These are phyloP conservation scores for Luvunga scandens DNA, from an alignment of 345 rosid genomes.

Conservation along the genomic window DNA sequence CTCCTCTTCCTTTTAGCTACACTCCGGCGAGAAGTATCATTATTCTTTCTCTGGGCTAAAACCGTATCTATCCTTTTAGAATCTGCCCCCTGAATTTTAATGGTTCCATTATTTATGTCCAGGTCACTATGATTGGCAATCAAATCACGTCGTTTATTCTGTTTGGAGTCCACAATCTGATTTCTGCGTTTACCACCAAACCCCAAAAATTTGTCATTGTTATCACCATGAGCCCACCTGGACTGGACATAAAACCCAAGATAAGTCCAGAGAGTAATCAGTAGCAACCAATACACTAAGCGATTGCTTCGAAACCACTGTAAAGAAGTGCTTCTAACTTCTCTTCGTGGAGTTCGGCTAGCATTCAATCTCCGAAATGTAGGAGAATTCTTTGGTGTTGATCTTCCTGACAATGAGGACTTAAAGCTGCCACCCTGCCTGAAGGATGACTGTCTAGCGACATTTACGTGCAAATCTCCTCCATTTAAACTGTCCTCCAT, in stretches of 20 bases:
- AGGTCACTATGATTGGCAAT: conserved; percentile 47
- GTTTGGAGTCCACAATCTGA: conserved; percentile 30
- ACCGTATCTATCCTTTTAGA: conserved; percentile 43
- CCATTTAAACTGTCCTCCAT: conserved; percentile 61
- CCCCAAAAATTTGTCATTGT: conserved; percentile 63
- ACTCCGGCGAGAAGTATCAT: conserved; percentile 29
- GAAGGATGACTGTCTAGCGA: conserved; percentile 44
- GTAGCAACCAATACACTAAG: conserved; percentile 82
- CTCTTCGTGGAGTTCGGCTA: conserved; percentile 81
- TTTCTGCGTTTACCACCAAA: conserved; percentile 54
- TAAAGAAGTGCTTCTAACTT: conserved; percentile 48
- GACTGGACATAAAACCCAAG: conserved; percentile 96
- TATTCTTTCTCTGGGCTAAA: conserved; percentile 51
- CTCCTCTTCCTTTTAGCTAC: conserved; percentile 44
- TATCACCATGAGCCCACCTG: conserved; percentile 92
- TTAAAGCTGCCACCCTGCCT: conserved; percentile 57
- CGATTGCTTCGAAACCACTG: conserved; percentile 85
- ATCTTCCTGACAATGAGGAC: conserved; percentile 69
- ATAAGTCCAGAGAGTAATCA: conserved; percentile 95
- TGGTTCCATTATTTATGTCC: conserved; percentile 39
- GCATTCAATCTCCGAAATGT: conserved; percentile 57
- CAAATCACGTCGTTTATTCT: conserved; percentile 42
- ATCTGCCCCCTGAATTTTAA: conserved; percentile 31
- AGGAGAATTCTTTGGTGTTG: conserved; percentile 76
- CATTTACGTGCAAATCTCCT: conserved; percentile 45